These are phyloP conservation scores for Colletotrichum phormii DNA, from an alignment of 2,329 filamentous ascomycete species.

Conservation along the genomic window DNA sequence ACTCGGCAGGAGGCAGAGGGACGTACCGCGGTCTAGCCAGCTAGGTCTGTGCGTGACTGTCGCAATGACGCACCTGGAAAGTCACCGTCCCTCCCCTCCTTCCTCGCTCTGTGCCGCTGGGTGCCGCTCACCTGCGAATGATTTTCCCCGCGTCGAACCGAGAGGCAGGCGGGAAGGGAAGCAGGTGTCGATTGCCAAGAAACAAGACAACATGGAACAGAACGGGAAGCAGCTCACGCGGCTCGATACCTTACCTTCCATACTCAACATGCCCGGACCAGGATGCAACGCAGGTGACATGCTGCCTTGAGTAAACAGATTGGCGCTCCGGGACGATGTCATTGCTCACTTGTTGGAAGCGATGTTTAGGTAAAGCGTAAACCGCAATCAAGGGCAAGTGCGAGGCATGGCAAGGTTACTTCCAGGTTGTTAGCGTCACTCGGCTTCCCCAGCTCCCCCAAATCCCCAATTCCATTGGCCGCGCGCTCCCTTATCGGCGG, in stretches of 20 bases:
- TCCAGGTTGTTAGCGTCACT: slow-evolving; percentile 1
- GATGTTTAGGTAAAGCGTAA: not conserved
- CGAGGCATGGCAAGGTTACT: not conserved
- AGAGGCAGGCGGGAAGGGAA: not conserved
- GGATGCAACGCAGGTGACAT: no score
- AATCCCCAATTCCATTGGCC: slow-evolving; percentile 15
- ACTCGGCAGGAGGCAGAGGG: no score
- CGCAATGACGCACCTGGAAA: not conserved
- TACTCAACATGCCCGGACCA: no score
- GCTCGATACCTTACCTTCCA: not conserved
- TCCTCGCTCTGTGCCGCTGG: no score
- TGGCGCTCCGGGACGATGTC: not conserved
- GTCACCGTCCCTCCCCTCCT: not conserved
- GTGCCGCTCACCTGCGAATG: not conserved
- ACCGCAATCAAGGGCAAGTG: no score
- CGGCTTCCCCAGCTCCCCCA: not conserved
- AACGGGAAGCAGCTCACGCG: not conserved
- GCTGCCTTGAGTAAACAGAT: not conserved
- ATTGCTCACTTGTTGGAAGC: not conserved
- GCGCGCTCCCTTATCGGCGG: slow-evolving; percentile 29
- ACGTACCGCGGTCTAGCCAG: not conserved
- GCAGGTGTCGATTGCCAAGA: not conserved
- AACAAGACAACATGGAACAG: not conserved
- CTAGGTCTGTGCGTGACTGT: not conserved
- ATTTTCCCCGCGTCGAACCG: not conserved